Evolutionary conservation across 495 filamentous ascomycete species (phyloP), one percentile per base, ranked within the genome.

Genomic region (Daldinia caldariorum): DNA sequence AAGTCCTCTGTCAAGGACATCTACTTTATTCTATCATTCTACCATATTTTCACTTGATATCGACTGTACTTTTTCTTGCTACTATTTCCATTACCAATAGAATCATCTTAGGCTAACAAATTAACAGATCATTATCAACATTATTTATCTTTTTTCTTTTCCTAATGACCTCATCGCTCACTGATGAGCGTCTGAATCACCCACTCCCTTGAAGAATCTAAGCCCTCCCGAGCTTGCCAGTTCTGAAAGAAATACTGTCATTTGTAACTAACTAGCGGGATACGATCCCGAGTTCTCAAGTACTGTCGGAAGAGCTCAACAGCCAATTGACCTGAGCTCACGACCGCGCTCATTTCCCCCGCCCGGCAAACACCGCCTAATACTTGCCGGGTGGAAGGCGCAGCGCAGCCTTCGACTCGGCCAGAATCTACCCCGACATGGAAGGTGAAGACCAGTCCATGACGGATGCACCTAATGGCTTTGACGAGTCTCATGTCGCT

Each of bases 401-500:
- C 8, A 4, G 22, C 32, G 3, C 8, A 4, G 14, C 38, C 41
- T 64, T 56, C 16, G 6, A 38, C 34, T 41, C 18, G 22, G 29
- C 29, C 16, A n/a, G 16, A 56, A 37, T 61, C 38, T 37, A 51
- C 31, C 49, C 41, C 60, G 74, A 37, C 51, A 84, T 83, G 81
- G 81, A 82, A 26, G 76, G 76, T 18, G 78, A 79, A 22, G 77
- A 81, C 39, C 73, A 79, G 37, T 66, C 71, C 58, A 73, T 79
- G 77, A 50, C 61, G 16, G 78, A 79, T 51, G 80, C 72, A 29
- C 73, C 77, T 37, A 84, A 83, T 61, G 81, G 81, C 39, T 74
- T 80, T 53, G 55, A 64, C 14, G 75, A 75, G 54, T 60, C 69
- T 13, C 61, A 65, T 13, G 55, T 58, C 31, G 65, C 41, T 5